Base-by-base conservation (phyloP, 1,284 basidiomycete genomes). In the Cerioporus squamosus region DNA sequence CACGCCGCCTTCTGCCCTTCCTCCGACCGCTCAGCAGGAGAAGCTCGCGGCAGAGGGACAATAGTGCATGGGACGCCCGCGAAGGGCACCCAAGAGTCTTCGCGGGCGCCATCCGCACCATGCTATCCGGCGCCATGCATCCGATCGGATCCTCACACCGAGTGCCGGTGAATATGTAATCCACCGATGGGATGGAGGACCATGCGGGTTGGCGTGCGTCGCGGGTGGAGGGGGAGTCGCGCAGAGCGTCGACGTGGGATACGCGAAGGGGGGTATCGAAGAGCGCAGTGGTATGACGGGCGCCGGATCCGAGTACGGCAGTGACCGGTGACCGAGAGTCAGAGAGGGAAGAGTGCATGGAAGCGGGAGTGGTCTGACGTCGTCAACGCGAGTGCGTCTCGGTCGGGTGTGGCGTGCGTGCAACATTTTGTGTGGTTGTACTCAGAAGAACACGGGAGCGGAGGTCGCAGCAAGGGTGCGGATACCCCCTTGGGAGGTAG, bases 401-500 rank as follows among this genome's bases (percentile, higher is more conserved):
- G 42, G 29, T 42, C 42, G 53, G 24, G 18, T 46, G 52, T 40
- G 52, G 44, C 44, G 39, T 26, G 17, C 17, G 22, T 48, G 39
- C 29, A 17, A 31, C 10, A 18, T 31, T 10, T 12, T 40, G 18
- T 26, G 24, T 23, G 5, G 20, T 42, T 33, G 44, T 42, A 49
- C 18, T 64, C 60, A 72, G 64, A 72, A 72, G 60, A 72, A 70
- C 17, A 72, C 70, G 7, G 69, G 69, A 15, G 65, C 68, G 39
- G 67, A 61, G 15, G 64, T 66, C 58, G 66, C 68, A 17, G 70
- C 70, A 48, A 57, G 59, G 42, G 60, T 48, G 55, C 70, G 70
- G 57, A 72, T 70, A 57, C 55, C 55, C 12, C 64, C 60, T 51
- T 68, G 68, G 8, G 69, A 61, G 31, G 63, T 57, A 8, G 64